A percentile compares a stretch with the other conserved stretches of the same genome.
phyloP scores from a whole-genome alignment of 768 basidiomycete genomes.

The Phanerodontia chrysosporium region DNA sequence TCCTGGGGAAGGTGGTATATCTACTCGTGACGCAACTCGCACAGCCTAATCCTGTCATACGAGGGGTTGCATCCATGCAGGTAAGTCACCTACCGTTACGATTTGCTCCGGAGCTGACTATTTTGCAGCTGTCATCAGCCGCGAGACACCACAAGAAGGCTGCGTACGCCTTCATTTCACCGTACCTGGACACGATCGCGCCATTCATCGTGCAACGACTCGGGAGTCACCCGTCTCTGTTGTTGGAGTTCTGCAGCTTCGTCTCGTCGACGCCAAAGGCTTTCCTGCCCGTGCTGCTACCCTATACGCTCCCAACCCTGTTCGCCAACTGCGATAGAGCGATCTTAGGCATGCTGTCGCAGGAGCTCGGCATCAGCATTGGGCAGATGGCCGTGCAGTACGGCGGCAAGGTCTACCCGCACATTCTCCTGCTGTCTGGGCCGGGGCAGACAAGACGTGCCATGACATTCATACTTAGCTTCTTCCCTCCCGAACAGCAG shows the following conservation, averaged over 20 bases:
- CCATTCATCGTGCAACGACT: slow-evolving; percentile 60
- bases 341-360: slow-evolving; percentile 59
- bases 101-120: slow-evolving; percentile 3
- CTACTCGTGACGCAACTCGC: slow-evolving; percentile 66
- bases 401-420: slow-evolving; percentile 57
- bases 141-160: slow-evolving; percentile 56
- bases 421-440: slow-evolving; percentile 57
- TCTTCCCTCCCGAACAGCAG: slow-evolving; percentile 35
- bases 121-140: slow-evolving; percentile 50
- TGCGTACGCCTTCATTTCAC: slow-evolving; percentile 63
- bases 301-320: slow-evolving; percentile 63
- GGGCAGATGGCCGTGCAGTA: slow-evolving; percentile 53
- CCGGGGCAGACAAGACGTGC: slow-evolving; percentile 53
- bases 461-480: slow-evolving; percentile 54
- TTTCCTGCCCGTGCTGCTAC: slow-evolving; percentile 62
- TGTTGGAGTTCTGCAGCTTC: slow-evolving; percentile 68
- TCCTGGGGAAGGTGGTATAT: slow-evolving; percentile 56
- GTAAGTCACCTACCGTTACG: slow-evolving; percentile 31
- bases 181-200: slow-evolving; percentile 64
- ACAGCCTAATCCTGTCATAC: slow-evolving; percentile 62
- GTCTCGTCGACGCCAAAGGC: slow-evolving; percentile 50
- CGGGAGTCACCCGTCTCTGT: slow-evolving; percentile 50
- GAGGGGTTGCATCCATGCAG: slow-evolving; percentile 65
- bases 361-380: slow-evolving; percentile 40
- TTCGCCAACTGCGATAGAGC: slow-evolving; percentile 58